These are phyloP conservation scores for Nematodospora anomalae DNA, from an alignment of 1,139 yeast species.

Conservation along the genomic window DNA sequence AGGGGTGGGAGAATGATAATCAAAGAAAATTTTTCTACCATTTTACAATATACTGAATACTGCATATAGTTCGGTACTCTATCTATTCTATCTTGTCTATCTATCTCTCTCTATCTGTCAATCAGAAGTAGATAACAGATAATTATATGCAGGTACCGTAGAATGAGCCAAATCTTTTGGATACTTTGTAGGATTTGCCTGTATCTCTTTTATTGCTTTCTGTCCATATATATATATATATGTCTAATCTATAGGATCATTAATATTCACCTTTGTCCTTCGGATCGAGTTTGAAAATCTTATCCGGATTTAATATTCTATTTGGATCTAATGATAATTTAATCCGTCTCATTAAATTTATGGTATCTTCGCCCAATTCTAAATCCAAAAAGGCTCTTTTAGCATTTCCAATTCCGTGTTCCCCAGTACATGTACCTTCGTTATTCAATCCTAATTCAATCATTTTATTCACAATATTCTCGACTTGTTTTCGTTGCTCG, in stretches of 20 bases:
- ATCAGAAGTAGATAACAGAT: too few relatives aligned
- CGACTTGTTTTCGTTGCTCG: slow-evolving; percentile 39
- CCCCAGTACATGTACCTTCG: slow-evolving; percentile 67
- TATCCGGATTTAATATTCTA: slow-evolving; percentile 59
- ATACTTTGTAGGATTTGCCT: too few relatives aligned
- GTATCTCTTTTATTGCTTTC: too few relatives aligned
- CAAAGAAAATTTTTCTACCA: too few relatives aligned
- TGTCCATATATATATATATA: too few relatives aligned
- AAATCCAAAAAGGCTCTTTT: slow-evolving; percentile 48
- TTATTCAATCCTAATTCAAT: slow-evolving; percentile 40
- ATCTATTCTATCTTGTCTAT: too few relatives aligned
- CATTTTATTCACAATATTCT: slow-evolving; percentile 35
- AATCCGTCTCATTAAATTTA: slow-evolving; percentile 55
- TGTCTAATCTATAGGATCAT: too few relatives aligned
- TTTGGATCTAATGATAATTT: slow-evolving; percentile 58
- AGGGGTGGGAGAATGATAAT: too few relatives aligned
- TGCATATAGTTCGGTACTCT: too few relatives aligned
- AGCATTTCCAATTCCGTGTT: slow-evolving; percentile 63
- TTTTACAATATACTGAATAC: too few relatives aligned
- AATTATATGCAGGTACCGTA: too few relatives aligned
- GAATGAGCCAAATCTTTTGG: slow-evolving; percentile 3
- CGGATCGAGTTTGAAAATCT: slow-evolving; percentile 59
- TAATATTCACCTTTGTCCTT: slow-evolving; percentile 35
- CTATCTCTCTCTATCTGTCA: too few relatives aligned
- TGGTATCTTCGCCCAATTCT: slow-evolving; percentile 53